phyloP scores from a whole-genome alignment of 2,329 filamentous ascomycete species.

The Ceratocystis harringtonii region DNA sequence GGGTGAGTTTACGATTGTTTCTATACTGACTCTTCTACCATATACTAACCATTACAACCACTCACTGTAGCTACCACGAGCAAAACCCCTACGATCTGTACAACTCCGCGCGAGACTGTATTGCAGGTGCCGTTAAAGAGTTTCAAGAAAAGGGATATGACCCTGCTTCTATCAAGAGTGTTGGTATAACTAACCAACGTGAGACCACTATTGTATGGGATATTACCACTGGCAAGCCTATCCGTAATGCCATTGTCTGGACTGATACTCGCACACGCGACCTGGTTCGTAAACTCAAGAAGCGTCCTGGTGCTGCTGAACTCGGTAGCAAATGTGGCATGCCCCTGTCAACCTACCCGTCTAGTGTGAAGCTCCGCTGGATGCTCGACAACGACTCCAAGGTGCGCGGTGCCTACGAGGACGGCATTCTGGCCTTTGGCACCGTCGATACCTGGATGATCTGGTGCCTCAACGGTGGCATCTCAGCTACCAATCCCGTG shows the following conservation, averaged over 20 bases:
- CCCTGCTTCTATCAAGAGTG: conserved; percentile 52
- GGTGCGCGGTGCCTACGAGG: conserved; percentile 61
- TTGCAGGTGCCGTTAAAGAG: conserved; percentile 56
- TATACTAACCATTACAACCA: neutral
- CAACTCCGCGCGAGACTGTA: conserved; percentile 60
- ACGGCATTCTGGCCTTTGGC: conserved; percentile 62
- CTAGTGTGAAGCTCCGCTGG: conserved; percentile 74
- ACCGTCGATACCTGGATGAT: conserved; percentile 83
- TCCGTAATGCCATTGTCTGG: conserved; percentile 82
- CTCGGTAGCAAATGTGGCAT: conserved; percentile 61
- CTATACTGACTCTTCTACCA: neutral
- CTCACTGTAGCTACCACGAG: conserved; percentile 60
- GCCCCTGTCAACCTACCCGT: conserved; percentile 77
- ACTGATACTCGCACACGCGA: conserved; percentile 64
- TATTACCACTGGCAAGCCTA: conserved; percentile 58
- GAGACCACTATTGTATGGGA: conserved; percentile 85
- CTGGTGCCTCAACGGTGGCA: conserved; percentile 66
- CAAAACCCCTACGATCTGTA: conserved; percentile 70
- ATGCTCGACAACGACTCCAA: conserved; percentile 54
- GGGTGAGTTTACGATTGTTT: conserved; percentile 43
- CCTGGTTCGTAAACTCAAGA: conserved; percentile 63
- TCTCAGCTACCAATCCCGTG: conserved; percentile 38
- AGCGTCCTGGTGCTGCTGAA: conserved; percentile 49
- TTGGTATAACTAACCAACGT: conserved; percentile 83
- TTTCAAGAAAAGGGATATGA: conserved; percentile 58